Conservation (phyloP, 139 green algal species). For the Chloropicon primus region DNA sequence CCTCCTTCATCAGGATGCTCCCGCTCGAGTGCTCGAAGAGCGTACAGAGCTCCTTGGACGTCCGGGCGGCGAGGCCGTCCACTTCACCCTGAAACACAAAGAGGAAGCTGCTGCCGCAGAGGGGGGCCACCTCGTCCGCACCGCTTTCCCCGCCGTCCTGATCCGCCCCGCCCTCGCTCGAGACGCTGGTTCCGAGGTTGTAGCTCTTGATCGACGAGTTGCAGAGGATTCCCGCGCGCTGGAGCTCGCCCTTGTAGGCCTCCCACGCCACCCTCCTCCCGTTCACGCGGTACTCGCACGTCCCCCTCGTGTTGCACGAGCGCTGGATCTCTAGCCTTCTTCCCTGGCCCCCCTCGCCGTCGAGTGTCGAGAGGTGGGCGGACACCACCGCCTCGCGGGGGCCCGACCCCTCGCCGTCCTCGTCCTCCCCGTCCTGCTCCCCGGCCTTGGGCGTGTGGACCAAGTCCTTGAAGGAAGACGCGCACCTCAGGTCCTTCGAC, state of each 20-base stretch:
- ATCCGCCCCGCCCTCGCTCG: conserved; percentile 46
- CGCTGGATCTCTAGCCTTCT: background rate
- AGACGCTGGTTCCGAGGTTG: conserved; percentile 51
- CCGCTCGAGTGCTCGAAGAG: conserved; percentile 81
- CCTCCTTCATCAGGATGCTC: conserved; percentile 29
- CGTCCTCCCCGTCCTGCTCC: background rate
- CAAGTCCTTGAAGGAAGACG: conserved; percentile 66
- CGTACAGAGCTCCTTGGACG: conserved; percentile 60
- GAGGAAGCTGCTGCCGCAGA: conserved; percentile 94
- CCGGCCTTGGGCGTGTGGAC: conserved; percentile 63
- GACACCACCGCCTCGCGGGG: background rate
- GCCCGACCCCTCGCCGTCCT: background rate
- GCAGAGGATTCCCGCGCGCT: conserved; percentile 73
- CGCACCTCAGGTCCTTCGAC: conserved; percentile 63
- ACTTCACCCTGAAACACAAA: conserved; percentile 97
- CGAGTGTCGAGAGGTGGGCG: background rate
- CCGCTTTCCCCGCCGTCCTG: conserved; percentile 75
- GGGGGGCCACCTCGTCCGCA: conserved; percentile 65
- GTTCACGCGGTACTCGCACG: conserved; percentile 63
- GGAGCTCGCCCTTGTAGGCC: conserved; percentile 67
- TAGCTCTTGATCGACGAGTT: conserved; percentile 39
- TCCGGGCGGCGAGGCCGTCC: conserved; percentile 75
- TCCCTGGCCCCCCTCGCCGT: background rate
- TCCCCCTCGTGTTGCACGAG: conserved; percentile 22
- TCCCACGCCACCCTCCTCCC: conserved; percentile 54